These are phyloP conservation scores for Crithidia fasciculata DNA, from an alignment of 208 protist species.

Conservation along the genomic window DNA sequence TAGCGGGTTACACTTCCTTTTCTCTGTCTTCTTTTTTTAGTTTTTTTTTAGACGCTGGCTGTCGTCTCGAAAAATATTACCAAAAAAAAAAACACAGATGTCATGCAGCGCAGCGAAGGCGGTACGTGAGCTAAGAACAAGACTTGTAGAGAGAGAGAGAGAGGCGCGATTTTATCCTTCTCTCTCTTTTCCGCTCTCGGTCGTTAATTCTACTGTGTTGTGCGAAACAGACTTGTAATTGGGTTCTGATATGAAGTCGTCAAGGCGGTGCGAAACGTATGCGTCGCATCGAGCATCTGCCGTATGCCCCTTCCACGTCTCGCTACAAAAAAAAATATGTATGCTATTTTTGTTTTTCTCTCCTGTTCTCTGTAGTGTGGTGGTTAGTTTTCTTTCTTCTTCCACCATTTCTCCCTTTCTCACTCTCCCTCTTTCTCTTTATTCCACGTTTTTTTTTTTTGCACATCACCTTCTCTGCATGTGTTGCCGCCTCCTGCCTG, in stretches of 20 bases:
- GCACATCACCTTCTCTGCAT: slow-evolving; percentile 5
- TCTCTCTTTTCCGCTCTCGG: not conserved
- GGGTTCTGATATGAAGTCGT: too few relatives aligned
- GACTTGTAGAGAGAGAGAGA: not conserved
- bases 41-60: too few relatives aligned
- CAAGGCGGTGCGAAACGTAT: too few relatives aligned
- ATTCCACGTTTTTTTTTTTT: slow-evolving; percentile 7
- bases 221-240: too few relatives aligned
- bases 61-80: too few relatives aligned
- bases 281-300: too few relatives aligned
- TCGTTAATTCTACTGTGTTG: not conserved
- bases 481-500: not conserved
- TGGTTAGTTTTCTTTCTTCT: not conserved
- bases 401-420: not conserved
- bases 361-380: not conserved
- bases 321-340: too few relatives aligned
- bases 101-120: too few relatives aligned
- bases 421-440: not conserved
- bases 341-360: not conserved
- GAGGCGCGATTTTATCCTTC: not conserved
- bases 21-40: too few relatives aligned
- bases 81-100: too few relatives aligned
- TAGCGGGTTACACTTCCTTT: not conserved
- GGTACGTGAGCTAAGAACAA: too few relatives aligned
- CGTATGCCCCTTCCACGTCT: too few relatives aligned